phyloP scores from a whole-genome alignment of 495 filamentous ascomycete species.

The Pyronema domesticum region DNA sequence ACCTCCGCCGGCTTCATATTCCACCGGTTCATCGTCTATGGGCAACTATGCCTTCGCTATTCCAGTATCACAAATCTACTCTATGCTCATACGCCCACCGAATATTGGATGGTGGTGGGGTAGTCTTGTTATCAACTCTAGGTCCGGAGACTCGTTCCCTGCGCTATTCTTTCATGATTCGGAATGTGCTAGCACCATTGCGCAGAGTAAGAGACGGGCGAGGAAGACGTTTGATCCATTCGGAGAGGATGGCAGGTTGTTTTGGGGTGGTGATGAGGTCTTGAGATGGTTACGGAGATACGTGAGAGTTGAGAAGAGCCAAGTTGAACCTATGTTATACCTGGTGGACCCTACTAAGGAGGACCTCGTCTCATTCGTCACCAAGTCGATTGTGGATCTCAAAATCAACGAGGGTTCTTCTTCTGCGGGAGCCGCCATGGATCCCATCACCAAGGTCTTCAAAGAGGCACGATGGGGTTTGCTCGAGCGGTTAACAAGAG shows the following conservation, averaged over 20 bases:
- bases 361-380: conserved; percentile 66
- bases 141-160: conserved; percentile 78
- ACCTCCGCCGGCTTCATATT: conserved; percentile 58
- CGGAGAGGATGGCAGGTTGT: conserved; percentile 62
- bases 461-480: conserved; percentile 95
- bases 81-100: conserved; percentile 73
- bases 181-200: conserved; percentile 87
- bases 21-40: conserved; percentile 35
- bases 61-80: conserved; percentile 78
- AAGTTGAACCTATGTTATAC: conserved; percentile 73
- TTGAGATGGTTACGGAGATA: conserved; percentile 77
- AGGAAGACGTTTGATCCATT: conserved; percentile 83
- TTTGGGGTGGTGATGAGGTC: conserved; percentile 96
- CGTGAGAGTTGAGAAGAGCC: conserved; percentile 61
- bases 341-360: conserved; percentile 72
- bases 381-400: conserved; percentile 33
- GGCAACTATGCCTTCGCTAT: conserved; percentile 86
- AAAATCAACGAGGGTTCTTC: conserved; percentile 24
- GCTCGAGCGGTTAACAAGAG: conserved; percentile 84
- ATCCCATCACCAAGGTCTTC: conserved; percentile 81
- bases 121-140: conserved; percentile 77
- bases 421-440: conserved; percentile 49
- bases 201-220: conserved; percentile 73
- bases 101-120: conserved; percentile 98
- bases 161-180: conserved; percentile 94